Percentiles rank a stretch among this genome's conserved stretches.
These are phyloP conservation scores for Arthrobotrys entomopaga DNA, from an alignment of 2,329 filamentous ascomycete genomes.

Conservation along the genomic window DNA sequence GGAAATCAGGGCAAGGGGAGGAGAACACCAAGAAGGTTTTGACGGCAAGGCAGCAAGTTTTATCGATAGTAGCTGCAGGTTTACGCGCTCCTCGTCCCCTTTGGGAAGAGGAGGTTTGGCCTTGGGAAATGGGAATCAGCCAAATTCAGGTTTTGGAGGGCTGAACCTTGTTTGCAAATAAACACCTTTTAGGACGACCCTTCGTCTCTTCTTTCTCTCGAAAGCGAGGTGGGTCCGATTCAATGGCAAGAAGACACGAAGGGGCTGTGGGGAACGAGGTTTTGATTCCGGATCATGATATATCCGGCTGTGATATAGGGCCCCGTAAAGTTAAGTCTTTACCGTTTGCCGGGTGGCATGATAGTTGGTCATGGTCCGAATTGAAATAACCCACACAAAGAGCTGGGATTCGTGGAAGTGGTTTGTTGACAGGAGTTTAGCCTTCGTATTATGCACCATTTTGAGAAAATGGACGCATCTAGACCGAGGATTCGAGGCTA, in stretches of 20 bases:
- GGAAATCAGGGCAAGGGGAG: background rate
- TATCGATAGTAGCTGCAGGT: constrained; percentile 27
- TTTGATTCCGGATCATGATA: constrained; percentile 45
- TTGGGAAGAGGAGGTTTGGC: constrained; percentile 39
- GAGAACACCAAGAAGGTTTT: constrained; percentile 11
- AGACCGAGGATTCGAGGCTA: too few relatives aligned
- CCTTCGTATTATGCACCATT: constrained; percentile 39
- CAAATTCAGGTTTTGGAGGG: constrained; percentile 29
- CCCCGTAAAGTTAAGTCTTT: constrained; percentile 36
- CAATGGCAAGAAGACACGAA: constrained; percentile 46
- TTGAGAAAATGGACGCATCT: constrained; percentile 31
- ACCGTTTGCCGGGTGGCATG: constrained; percentile 23
- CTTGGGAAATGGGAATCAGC: constrained; percentile 2
- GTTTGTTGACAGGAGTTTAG: constrained; percentile 9
- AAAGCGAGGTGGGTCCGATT: background rate
- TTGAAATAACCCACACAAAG: constrained; percentile 8
- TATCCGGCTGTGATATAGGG: constrained; percentile 41
- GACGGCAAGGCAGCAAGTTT: constrained; percentile 16
- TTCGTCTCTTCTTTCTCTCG: constrained; percentile 33
- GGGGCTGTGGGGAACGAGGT: constrained; percentile 6
- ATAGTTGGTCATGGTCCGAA: constrained; percentile 9
- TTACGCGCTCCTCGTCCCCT: constrained; percentile 34
- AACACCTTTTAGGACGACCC: constrained; percentile 30
- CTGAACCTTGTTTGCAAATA: constrained; percentile 21
- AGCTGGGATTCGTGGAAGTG: constrained; percentile 15